phyloP scores from a whole-genome alignment of 1,284 basidiomycete species.

The Mycena citricolor region DNA sequence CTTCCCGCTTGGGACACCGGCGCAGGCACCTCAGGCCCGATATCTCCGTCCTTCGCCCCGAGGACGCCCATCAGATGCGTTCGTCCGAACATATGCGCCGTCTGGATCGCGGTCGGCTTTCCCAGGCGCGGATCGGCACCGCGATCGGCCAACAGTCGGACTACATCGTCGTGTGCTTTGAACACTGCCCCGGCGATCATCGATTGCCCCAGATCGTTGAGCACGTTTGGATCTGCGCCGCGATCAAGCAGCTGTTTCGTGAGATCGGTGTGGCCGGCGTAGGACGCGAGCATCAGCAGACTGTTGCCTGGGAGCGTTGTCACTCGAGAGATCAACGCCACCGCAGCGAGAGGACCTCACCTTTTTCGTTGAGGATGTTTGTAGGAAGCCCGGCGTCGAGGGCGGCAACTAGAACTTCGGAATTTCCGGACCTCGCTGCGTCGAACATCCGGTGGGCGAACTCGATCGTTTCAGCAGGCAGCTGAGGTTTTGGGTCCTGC shows the following conservation, averaged over 20 bases:
- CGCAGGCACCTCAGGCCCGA: constrained; percentile 33
- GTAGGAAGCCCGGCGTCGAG: constrained; percentile 73
- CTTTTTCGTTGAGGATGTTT: constrained; percentile 77
- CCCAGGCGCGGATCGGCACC: constrained; percentile 73
- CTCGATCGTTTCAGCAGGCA: constrained; percentile 46
- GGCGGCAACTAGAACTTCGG: constrained; percentile 54
- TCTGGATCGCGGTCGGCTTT: constrained; percentile 71
- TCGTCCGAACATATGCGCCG: constrained; percentile 65
- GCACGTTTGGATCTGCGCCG: constrained; percentile 67
- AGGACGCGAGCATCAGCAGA: constrained; percentile 81
- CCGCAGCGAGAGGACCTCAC: constrained; percentile 33
- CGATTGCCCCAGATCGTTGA: constrained; percentile 79
- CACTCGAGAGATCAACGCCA: constrained; percentile 1
- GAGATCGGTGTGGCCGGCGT: constrained; percentile 69
- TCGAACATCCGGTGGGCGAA: constrained; percentile 80
- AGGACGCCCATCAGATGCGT: constrained; percentile 53
- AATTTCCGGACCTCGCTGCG: constrained; percentile 64
- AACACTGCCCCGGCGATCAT: constrained; percentile 83
- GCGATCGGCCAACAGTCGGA: constrained; percentile 55
- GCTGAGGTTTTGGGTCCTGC: constrained; percentile 9
- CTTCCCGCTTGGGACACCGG: too few relatives aligned
- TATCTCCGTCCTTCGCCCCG: constrained; percentile 57
- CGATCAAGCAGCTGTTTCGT: constrained; percentile 52
- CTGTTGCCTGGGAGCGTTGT: constrained; percentile 58
- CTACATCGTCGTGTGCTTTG: constrained; percentile 66